A percentile compares a stretch with the other conserved stretches of the same genome.
Conservation (phyloP, 2,329 filamentous ascomycete genomes). For the Lasiodiplodia sp. region DNA sequence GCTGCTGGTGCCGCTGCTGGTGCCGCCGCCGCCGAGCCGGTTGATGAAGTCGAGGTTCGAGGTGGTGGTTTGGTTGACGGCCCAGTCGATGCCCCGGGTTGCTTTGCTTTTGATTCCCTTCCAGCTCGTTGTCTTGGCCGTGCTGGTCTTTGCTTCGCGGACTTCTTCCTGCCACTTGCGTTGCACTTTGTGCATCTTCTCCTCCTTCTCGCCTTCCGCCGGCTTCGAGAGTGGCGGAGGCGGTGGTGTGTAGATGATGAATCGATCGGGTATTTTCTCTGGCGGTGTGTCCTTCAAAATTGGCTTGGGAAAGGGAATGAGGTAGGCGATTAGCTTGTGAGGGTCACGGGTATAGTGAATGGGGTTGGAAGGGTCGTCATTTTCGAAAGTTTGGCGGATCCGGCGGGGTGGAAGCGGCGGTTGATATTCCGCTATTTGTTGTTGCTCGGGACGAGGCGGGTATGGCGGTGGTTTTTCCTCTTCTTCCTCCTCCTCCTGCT, state of each 20-base stretch:
- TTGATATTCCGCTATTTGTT: constrained; percentile 8
- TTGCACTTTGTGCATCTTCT: constrained; percentile 51
- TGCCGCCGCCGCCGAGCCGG: constrained; percentile 41
- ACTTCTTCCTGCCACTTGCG: constrained; percentile 57
- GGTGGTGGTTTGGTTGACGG: constrained; percentile 50
- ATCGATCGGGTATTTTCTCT: constrained; percentile 48
- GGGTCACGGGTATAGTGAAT: constrained; percentile 52
- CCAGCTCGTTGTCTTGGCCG: constrained; percentile 51
- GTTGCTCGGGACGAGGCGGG: constrained; percentile 13
- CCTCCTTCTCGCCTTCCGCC: constrained; percentile 51
- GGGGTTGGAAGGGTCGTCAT: constrained; percentile 37
- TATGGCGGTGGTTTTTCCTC: constrained; percentile 18
- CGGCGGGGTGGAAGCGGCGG: constrained; percentile 32
- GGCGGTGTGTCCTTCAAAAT: constrained; percentile 41
- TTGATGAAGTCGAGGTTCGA: constrained; percentile 55
- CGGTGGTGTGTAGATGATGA: constrained; percentile 55
- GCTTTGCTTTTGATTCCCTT: constrained; percentile 52
- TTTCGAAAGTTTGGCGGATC: constrained; percentile 3
- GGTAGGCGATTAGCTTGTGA: constrained; percentile 52
- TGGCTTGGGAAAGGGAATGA: constrained; percentile 55
- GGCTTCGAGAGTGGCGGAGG: constrained; percentile 51
- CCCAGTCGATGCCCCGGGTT: constrained; percentile 50
- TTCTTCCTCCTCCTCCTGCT: background rate
- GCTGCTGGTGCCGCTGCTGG: background rate
- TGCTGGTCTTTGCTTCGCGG: constrained; percentile 50